A percentile compares a stretch with the other conserved stretches of the same genome.
Conservation (phyloP, 352 stramenopile species). For the Stephanocyclus meneghinianus region DNA sequence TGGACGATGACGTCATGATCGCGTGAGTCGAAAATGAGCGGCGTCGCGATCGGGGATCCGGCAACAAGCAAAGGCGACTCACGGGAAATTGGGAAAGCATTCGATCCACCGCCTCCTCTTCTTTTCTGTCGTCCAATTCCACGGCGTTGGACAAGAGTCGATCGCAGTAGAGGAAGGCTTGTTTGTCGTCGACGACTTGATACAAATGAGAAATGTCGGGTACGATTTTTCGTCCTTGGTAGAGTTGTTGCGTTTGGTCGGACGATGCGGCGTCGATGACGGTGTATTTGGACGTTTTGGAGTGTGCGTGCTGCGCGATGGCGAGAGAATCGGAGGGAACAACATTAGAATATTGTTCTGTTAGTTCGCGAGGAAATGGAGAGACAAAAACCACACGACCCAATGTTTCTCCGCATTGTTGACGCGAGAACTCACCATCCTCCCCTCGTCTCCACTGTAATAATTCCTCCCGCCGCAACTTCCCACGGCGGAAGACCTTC, state of each 20-base stretch:
- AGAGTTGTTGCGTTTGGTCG: constrained; percentile 9
- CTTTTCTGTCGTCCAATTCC: constrained; percentile 13
- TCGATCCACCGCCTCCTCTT: constrained; percentile 68
- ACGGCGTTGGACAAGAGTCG: not conserved
- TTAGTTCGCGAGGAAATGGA: not conserved
- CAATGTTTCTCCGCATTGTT: no score
- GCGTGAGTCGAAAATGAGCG: no score
- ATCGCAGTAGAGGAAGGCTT: constrained; percentile 51
- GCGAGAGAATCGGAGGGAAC: not conserved
- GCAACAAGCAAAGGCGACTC: constrained; percentile 9
- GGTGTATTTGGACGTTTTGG: not conserved
- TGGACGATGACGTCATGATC: not conserved
- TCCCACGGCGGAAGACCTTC: not conserved
- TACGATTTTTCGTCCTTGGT: constrained; percentile 51
- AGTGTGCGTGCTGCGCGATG: not conserved
- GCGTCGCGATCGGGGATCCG: no score
- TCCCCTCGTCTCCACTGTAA: not conserved
- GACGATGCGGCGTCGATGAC: not conserved
- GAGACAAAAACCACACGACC: not conserved
- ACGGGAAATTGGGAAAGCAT: constrained; percentile 79
- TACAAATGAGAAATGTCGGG: constrained; percentile 48
- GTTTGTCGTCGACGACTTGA: constrained; percentile 49
- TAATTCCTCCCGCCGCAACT: constrained; percentile 6
- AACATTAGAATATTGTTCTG: not conserved
- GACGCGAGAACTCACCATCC: not conserved